Evolutionary conservation across 2,329 filamentous ascomycete species (phyloP).

Genomic region (Fusarium papillatum): DNA sequence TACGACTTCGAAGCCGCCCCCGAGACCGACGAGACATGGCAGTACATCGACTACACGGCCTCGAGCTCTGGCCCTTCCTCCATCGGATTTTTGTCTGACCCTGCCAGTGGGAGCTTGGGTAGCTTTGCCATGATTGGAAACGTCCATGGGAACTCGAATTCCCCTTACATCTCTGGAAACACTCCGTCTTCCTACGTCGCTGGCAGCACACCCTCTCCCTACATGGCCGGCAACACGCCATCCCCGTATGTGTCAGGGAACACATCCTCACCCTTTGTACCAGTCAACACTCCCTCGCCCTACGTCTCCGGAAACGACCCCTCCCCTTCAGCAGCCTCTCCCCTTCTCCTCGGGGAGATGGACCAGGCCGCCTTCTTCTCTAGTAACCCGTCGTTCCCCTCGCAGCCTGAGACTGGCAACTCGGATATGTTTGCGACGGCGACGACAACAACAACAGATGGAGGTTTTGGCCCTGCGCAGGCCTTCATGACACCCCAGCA

Average conservation of each 20-base stretch:
- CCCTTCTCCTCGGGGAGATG: constrained; percentile 55
- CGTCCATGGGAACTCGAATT: constrained; percentile 32
- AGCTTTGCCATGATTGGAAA: constrained; percentile 64
- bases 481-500: constrained; percentile 55
- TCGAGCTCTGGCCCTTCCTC: constrained; percentile 53
- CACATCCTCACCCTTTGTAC: constrained; percentile 32
- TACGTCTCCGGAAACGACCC: constrained; percentile 39
- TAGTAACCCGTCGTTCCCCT: constrained; percentile 49
- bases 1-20: constrained; percentile 56
- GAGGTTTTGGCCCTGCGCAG: constrained; percentile 48
- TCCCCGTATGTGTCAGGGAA: constrained; percentile 34
- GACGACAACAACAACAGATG: constrained; percentile 35
- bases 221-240: constrained; percentile 18
- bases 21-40: constrained; percentile 61
- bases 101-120: constrained; percentile 63
- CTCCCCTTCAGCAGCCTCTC: constrained; percentile 54
- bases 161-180: constrained; percentile 25
- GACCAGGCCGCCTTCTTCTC: constrained; percentile 52
- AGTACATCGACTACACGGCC: constrained; percentile 55
- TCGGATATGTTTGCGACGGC: constrained; percentile 48
- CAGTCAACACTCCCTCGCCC: constrained; percentile 27
- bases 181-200: constrained; percentile 26
- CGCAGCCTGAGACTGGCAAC: constrained; percentile 32
- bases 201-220: constrained; percentile 29
- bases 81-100: constrained; percentile 62